phyloP scores from a whole-genome alignment of 2,329 filamentous ascomycete species.

The Cladosporium velox region DNA sequence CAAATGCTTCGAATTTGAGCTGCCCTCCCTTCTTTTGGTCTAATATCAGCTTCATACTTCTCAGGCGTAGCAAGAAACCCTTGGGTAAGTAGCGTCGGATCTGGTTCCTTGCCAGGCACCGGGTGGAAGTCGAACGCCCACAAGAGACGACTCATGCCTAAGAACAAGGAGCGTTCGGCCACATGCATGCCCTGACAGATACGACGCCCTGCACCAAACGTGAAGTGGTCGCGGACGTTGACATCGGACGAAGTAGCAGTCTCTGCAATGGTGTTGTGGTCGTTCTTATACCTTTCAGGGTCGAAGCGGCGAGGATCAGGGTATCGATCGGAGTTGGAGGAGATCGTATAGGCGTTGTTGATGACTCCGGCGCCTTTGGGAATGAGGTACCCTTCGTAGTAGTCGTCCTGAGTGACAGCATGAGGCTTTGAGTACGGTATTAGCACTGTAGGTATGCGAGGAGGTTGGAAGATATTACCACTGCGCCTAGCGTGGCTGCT shows the following conservation, averaged over 20 bases:
- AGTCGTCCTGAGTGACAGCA: slow-evolving; percentile 23
- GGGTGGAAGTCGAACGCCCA: slow-evolving; percentile 44
- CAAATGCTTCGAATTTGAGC: neutral
- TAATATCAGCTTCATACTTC: slow-evolving; percentile 12
- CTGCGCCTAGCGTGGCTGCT: slow-evolving; percentile 35
- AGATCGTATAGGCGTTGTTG: slow-evolving; percentile 41
- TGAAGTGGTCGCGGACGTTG: slow-evolving; percentile 54
- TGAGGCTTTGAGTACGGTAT: slow-evolving; percentile 10
- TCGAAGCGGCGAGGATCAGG: slow-evolving; percentile 43
- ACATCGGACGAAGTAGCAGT: slow-evolving; percentile 41
- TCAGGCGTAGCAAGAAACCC: slow-evolving; percentile 10
- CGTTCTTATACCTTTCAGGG: slow-evolving; percentile 35
- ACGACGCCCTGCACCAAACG: slow-evolving; percentile 58
- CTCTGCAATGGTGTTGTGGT: slow-evolving; percentile 33
- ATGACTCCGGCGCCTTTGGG: slow-evolving; percentile 34
- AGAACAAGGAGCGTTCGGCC: slow-evolving; percentile 52
- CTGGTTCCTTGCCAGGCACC: neutral
- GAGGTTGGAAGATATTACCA: neutral
- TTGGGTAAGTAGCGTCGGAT: neutral
- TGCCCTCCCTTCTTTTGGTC: slow-evolving; percentile 3
- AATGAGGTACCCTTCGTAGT: slow-evolving; percentile 35
- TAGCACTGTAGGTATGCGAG: neutral
- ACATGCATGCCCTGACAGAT: slow-evolving; percentile 62
- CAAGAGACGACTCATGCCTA: slow-evolving; percentile 51
- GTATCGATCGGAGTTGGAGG: slow-evolving; percentile 40